These are phyloP conservation scores for Pseudognaphalium luteoalbum DNA, from an alignment of 129 eudicot species.

Conservation along the genomic window DNA sequence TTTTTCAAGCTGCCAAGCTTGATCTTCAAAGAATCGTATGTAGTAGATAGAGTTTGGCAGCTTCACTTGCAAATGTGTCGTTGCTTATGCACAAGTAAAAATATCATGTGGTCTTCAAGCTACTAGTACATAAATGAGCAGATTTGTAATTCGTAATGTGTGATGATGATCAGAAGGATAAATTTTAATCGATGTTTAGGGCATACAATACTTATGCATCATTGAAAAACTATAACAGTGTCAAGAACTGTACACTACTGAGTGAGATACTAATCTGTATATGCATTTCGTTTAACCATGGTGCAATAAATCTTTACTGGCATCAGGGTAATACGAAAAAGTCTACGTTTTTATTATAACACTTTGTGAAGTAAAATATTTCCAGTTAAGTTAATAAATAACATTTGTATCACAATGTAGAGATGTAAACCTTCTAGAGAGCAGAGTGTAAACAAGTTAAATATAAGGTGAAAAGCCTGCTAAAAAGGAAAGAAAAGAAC, in stretches of 20 bases:
- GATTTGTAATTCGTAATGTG: neutral
- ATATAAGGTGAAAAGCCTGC: no score
- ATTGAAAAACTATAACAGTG: slow-evolving; percentile 7
- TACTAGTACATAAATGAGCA: slow-evolving; percentile 1
- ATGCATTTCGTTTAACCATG: neutral
- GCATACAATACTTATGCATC: neutral
- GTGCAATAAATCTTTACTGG: neutral
- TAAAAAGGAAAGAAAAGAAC: no score
- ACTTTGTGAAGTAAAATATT: neutral
- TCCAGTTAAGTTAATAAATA: neutral
- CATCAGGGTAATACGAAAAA: neutral
- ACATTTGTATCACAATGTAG: neutral
- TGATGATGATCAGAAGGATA: neutral
- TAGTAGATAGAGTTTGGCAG: neutral
- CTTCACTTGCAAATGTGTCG: neutral
- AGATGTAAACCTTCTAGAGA: neutral
- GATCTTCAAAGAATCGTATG: neutral
- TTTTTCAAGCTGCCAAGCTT: slow-evolving; percentile 24
- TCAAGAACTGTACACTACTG: neutral
- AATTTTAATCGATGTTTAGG: slow-evolving; percentile 3
- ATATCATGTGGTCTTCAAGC: neutral
- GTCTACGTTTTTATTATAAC: neutral
- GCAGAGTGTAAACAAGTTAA: neutral
- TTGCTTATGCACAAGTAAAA: neutral
- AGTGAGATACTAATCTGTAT: neutral